A percentile compares a stretch with the other conserved stretches of the same genome.
Conservation (phyloP, 495 filamentous ascomycete species). For the Neurospora sublineolata region DNA sequence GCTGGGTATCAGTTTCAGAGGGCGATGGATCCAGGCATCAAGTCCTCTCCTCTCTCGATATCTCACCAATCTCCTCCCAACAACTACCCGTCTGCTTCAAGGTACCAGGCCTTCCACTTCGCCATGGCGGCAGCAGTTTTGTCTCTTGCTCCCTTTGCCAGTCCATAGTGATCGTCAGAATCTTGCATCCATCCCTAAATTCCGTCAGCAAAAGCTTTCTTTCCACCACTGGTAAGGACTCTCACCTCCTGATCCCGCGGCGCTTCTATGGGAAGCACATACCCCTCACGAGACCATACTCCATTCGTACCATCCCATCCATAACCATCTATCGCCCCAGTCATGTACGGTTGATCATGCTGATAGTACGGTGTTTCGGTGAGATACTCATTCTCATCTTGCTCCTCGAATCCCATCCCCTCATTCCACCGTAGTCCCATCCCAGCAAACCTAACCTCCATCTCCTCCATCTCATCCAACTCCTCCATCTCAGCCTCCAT, state of each 20-base stretch:
- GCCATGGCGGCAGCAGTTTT: not conserved
- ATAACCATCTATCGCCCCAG: not conserved
- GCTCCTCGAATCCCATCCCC: not conserved
- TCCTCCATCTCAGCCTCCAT: not conserved
- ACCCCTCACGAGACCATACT: not conserved
- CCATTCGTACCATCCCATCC: not conserved
- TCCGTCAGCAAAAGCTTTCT: not conserved
- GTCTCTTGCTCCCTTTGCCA: not conserved
- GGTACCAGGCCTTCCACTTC: not conserved
- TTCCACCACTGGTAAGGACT: not conserved
- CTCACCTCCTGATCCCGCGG: not conserved
- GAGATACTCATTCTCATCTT: not conserved
- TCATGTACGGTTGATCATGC: not conserved
- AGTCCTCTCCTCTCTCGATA: not conserved
- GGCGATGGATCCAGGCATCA: not conserved
- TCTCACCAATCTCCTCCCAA: not conserved
- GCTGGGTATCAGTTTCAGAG: not conserved
- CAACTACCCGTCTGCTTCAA: not conserved
- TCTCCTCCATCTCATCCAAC: not conserved
- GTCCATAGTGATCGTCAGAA: not conserved
- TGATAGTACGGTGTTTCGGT: not conserved
- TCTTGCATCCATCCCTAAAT: not conserved
- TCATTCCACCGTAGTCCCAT: not conserved
- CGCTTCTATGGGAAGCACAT: not conserved
- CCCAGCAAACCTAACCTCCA: not conserved